These are phyloP conservation scores for Hymenoscyphus albidus DNA, from an alignment of 2,329 filamentous ascomycete genomes.

Conservation along the genomic window DNA sequence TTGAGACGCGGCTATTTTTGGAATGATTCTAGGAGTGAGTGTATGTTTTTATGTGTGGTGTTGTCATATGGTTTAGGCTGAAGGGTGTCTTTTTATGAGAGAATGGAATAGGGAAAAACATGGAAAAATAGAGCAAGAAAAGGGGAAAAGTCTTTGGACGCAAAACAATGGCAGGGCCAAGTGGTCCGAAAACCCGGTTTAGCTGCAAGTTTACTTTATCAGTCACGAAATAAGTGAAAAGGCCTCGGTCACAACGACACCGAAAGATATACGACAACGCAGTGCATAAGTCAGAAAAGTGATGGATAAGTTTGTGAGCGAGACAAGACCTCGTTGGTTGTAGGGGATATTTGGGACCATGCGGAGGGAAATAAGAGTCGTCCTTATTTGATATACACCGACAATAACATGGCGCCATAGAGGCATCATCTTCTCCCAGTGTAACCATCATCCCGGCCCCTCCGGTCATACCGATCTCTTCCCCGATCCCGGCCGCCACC, in stretches of 20 bases:
- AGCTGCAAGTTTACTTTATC: too few species aligned
- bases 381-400: slow-evolving; percentile 3
- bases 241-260: too few species aligned
- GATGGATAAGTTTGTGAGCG: not conserved
- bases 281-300: not conserved
- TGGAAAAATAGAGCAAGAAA: too few species aligned
- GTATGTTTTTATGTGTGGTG: not conserved
- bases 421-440: slow-evolving; percentile 4
- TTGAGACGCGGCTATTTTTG: not conserved
- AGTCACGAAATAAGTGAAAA: too few species aligned
- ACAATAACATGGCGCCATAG: not conserved
- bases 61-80: too few species aligned
- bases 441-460: slow-evolving; percentile 26
- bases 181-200: too few species aligned
- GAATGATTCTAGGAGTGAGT: not conserved
- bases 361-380: not conserved
- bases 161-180: too few species aligned
- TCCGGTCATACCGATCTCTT: slow-evolving; percentile 24
- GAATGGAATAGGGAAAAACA: too few species aligned
- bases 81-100: too few species aligned
- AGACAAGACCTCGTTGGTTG: not conserved
- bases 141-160: too few species aligned
- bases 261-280: too few species aligned
- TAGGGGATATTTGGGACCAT: not conserved
- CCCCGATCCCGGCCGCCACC: slow-evolving; percentile 22